Conservation (phyloP, 2,329 filamentous ascomycete genomes). For the Colletotrichum sp. region DNA sequence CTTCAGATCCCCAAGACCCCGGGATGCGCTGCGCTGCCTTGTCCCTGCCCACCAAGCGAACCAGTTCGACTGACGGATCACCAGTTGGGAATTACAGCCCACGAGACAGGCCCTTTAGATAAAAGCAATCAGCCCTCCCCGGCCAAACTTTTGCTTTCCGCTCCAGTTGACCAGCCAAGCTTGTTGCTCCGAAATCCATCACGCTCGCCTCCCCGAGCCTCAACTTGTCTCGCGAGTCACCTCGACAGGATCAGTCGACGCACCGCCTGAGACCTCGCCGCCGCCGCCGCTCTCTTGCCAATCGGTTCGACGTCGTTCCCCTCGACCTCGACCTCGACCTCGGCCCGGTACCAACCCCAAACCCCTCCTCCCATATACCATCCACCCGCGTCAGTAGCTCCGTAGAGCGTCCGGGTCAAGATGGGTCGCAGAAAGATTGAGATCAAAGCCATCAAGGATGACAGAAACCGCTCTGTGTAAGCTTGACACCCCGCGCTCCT, state of each 20-base stretch:
- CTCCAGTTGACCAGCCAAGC: conserved; percentile 11
- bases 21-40: conserved; percentile 11
- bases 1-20: conserved; percentile 4
- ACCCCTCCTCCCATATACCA: not conserved
- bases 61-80: conserved; percentile 16
- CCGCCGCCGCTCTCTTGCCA: not conserved
- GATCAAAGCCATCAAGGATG: conserved; percentile 99
- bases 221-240: conserved; percentile 6
- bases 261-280: conserved; percentile 15
- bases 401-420: conserved; percentile 28
- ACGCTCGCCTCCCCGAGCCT: conserved; percentile 7
- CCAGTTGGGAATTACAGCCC: conserved; percentile 5
- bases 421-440: conserved; percentile 99
- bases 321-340: not conserved
- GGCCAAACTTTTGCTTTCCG: conserved; percentile 9
- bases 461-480: conserved; percentile 96
- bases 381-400: not conserved
- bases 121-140: conserved; percentile 18
- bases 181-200: not conserved
- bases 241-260: not conserved
- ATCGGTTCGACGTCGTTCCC: not conserved
- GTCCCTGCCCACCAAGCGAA: not conserved
- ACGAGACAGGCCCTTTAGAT: conserved; percentile 17
- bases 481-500: conserved; percentile 37
- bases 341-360: not conserved